Conservation (phyloP, 108 stramenopile genomes). For the Cyclotella kingstonii region DNA sequence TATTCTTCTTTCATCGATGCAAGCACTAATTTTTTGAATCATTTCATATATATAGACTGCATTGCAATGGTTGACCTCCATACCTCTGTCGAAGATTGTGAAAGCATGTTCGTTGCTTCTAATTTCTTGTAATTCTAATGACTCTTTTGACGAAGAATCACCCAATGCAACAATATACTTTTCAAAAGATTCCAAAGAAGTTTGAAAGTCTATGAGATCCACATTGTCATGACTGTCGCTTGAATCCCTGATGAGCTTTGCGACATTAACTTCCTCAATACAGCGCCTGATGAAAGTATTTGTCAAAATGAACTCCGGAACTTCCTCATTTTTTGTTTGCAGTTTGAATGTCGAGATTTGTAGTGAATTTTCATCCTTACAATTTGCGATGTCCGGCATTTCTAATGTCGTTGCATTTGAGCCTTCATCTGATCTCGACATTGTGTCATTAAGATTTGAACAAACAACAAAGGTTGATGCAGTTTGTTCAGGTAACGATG, state of each 20-base stretch:
- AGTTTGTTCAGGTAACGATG: too few species aligned
- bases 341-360: not conserved
- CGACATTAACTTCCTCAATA: constrained; percentile 21
- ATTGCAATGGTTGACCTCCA: constrained; percentile 36
- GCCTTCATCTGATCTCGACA: too few species aligned
- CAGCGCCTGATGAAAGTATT: constrained; percentile 20
- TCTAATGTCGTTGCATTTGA: too few species aligned
- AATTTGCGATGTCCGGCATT: too few species aligned
- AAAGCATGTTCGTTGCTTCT: constrained; percentile 18
- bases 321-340: not conserved
- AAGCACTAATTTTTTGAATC: constrained; percentile 25
- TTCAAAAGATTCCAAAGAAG: constrained; percentile 23
- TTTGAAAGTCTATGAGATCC: constrained; percentile 16
- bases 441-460: too few species aligned
- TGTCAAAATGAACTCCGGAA: constrained; percentile 12
- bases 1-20: constrained; percentile 17
- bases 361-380: not conserved
- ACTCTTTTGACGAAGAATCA: constrained; percentile 14
- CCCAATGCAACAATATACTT: constrained; percentile 20
- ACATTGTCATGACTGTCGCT: constrained; percentile 10
- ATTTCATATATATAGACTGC: constrained; percentile 20
- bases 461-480: too few species aligned
- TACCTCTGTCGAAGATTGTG: constrained; percentile 26
- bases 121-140: constrained; percentile 13
- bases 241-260: not conserved